Evolutionary conservation across 108 stramenopile genomes (phyloP), one percentile per base, ranked within the genome.

Genomic region (Cyclotella distinguenda): DNA sequence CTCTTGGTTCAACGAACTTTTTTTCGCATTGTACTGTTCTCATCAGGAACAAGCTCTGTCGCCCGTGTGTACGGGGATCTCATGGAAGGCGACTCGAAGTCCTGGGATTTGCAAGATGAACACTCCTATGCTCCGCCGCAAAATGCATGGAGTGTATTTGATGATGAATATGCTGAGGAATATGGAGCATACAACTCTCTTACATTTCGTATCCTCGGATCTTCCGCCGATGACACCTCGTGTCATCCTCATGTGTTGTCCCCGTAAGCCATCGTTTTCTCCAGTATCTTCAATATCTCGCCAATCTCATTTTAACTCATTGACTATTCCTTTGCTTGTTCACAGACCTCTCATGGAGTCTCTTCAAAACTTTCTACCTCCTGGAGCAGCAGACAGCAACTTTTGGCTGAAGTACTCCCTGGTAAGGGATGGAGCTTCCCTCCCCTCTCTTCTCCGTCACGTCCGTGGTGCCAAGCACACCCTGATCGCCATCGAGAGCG

Each of bases 141-240:
- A 56, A 83, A 89, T 71, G 81, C 91, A 8, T 92, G 91, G 91
- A 60, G 73, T 61, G 77, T 89, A 1, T 56, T 89, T 3, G 83
- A 89, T 45, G 91, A 92, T 66, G 91, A 92, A 54, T 92, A 92
- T 49, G 85, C 91, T 9, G 48, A 67, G 13, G 91, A 85, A 43
- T 85, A 82, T 66, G 86, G 90, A 35, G 74, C 79, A 33, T 44
- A 35, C 15, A 58, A 64, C 61, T 63, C 73, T 21, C 62, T 78
- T 34, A 26, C 72, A 13, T 82, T 74, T 55, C 66, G 58, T 23
- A 82, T 86, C 16, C 56, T 86, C 0, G 85, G 85, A 32, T 83
- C 85, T 15, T 79, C 77, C 30, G 80, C 80, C 6, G 69, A 68
- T 32, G 85, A 86, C 56, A 28, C 27, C 1, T 13, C 54, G 0